Evolutionary conservation across 306 rosid genomes (phyloP), one percentile per base, ranked within the genome.

Genomic region (Vachellia pachyceras): DNA sequence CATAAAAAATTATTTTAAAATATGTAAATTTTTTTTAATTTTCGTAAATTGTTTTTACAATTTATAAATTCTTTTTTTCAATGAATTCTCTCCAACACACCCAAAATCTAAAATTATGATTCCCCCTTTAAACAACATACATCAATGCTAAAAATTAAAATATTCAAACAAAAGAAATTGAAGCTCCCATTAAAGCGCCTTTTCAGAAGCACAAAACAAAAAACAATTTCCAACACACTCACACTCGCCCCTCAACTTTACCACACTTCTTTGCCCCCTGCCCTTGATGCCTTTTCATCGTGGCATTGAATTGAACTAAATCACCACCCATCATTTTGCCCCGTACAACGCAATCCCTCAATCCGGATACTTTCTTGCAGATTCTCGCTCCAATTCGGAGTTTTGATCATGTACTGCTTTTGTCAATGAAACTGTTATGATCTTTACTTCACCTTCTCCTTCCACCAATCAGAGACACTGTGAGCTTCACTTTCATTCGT

Each of bases 221-320:
- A 66, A 37, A 17, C 73, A 39, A 68, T n/a, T 44, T 69, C 55
- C 75, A 25, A 45, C 40, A 46, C 57, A 14, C 20, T 6, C 75
- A 44, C 23, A 3, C 14, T 0, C 47, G 33, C 33, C 57, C 49
- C 46, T 69, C 25, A 9, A 58, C 82, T 77, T 83, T 78, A 69
- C 81, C 85, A 44, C 81, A 45, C 47, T 69, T 37, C 85, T 37
- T 58, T 81, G 75, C 63, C 17, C 58, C 36, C 33, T 55, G 3
- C 8, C 12, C 46, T 42, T 29, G 11, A 0, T 35, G 1, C 10
- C 69, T 69, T 82, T 64, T 64, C 44, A 80, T 74, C 85, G 75
- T 74, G 86, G 85, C 72, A 77, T 76, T 66, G 88, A 77, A 82
- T 76, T 65, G 68, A 73, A 57, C 80, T 72, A 44, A n/a, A 68